Conservation (phyloP, 2,329 filamentous ascomycete species). For the Chaetomium olivaceum region DNA sequence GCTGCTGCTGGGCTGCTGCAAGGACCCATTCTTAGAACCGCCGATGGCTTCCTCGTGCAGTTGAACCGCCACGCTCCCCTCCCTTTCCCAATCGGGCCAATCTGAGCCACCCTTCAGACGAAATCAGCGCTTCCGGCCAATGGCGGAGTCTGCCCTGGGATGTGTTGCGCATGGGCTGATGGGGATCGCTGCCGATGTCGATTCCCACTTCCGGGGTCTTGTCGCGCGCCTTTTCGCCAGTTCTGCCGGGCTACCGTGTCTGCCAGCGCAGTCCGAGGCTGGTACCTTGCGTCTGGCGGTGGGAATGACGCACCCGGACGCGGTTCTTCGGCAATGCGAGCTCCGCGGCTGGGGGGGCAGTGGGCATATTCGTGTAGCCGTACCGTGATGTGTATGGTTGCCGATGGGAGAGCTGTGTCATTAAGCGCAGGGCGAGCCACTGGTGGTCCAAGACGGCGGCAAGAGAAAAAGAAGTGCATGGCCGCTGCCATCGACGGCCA, state of each 20-base stretch:
- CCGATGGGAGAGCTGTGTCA: constrained; percentile 17
- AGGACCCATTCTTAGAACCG: constrained; percentile 13
- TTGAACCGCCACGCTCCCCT: constrained; percentile 18
- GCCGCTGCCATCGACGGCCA: constrained; percentile 13
- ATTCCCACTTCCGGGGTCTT: background rate
- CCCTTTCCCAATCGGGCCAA: background rate
- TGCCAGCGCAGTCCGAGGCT: background rate
- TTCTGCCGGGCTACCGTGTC: background rate
- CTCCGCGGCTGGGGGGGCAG: background rate
- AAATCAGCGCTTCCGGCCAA: constrained; percentile 19
- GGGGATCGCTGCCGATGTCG: constrained; percentile 7
- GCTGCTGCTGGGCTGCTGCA: constrained; percentile 18
- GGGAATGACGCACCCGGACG: background rate
- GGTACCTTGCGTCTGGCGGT: background rate
- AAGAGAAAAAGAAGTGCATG: constrained; percentile 5
- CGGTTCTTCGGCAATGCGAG: background rate
- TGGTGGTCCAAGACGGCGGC: constrained; percentile 12
- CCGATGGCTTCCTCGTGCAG: constrained; percentile 19
- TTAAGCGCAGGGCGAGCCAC: constrained; percentile 22
- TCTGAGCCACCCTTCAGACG: background rate
- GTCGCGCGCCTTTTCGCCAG: background rate
- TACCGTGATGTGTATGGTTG: constrained; percentile 10
- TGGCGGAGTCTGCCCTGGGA: constrained; percentile 4
- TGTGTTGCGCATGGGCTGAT: background rate
- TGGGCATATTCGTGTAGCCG: background rate